phyloP scores from a whole-genome alignment of 257 asterid genomes.

The Nicotiana undulata region DNA sequence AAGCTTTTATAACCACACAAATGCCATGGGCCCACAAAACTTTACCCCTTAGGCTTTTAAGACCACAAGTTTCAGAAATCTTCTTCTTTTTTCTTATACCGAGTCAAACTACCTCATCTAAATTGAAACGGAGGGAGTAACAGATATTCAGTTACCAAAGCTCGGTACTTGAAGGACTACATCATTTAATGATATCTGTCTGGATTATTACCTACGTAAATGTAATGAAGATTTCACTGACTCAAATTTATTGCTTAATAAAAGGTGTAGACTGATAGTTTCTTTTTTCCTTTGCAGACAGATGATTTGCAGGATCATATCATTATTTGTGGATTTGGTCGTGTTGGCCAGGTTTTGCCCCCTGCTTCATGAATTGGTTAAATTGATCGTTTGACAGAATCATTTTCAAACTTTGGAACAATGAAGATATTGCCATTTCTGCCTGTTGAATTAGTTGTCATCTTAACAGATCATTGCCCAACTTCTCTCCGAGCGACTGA shows the following conservation, averaged over 20 bases:
- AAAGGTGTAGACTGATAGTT: neutral
- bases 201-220: neutral
- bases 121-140: neutral
- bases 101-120: too few relatives aligned
- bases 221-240: neutral
- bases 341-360: conserved; percentile 88
- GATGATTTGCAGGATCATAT: conserved; percentile 99
- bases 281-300: conserved; percentile 42
- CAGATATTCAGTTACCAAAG: neutral
- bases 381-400: neutral
- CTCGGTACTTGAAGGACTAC: conserved; percentile 1
- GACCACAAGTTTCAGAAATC: too few relatives aligned
- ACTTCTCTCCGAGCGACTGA: conserved; percentile 96
- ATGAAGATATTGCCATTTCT: conserved; percentile 4
- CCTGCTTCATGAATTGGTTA: conserved; percentile 1
- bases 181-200: neutral
- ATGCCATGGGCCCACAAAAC: too few relatives aligned
- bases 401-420: neutral
- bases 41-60: too few relatives aligned
- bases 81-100: too few relatives aligned
- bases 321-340: conserved; percentile 97
- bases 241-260: neutral
- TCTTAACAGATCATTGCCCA: conserved; percentile 88
- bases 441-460: conserved; percentile 9
- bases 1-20: too few relatives aligned